Evolutionary conservation across 129 eudicot genomes (phyloP).

Genomic region (Saussurea involucrata): DNA sequence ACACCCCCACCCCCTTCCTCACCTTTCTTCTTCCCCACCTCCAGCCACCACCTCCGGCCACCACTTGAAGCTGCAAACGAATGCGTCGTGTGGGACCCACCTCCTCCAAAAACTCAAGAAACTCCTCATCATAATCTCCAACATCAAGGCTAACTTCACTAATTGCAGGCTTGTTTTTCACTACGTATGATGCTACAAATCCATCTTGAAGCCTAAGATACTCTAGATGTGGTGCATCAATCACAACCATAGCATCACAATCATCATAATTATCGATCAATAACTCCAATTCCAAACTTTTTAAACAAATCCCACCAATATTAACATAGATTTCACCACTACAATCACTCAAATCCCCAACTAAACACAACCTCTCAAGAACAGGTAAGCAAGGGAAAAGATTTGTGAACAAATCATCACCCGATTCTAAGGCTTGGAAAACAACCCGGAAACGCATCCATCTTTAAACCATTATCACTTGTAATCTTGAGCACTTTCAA

Average conservation of each 20-base stretch:
- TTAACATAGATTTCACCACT: slow-evolving; percentile 18
- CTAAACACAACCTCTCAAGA: slow-evolving; percentile 19
- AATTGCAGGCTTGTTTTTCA: slow-evolving; percentile 21
- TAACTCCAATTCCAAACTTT: slow-evolving; percentile 28
- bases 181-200: slow-evolving; percentile 18
- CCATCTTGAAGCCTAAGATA: slow-evolving; percentile 29
- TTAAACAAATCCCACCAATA: slow-evolving; percentile 11
- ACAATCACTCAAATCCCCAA: slow-evolving; percentile 24
- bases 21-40: too few relatives aligned
- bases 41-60: too few relatives aligned
- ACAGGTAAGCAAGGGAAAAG: slow-evolving; percentile 18
- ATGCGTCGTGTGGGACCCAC: slow-evolving; percentile 12
- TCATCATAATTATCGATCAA: slow-evolving; percentile 22
- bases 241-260: slow-evolving; percentile 30
- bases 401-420: slow-evolving; percentile 16
- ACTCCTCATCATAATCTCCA: slow-evolving; percentile 29
- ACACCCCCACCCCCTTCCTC: too few relatives aligned
- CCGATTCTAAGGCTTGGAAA: slow-evolving; percentile 14
- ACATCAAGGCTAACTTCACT: slow-evolving; percentile 21
- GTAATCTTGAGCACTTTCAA: slow-evolving; percentile 22
- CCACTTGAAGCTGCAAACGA: too few relatives aligned
- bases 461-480: slow-evolving; percentile 13
- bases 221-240: slow-evolving; percentile 23
- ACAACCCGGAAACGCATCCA: slow-evolving; percentile 21
- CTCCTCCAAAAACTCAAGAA: slow-evolving; percentile 27